These are phyloP conservation scores for Pontederia paniculata DNA, from an alignment of 176 grass and related monocot species.

Conservation along the genomic window DNA sequence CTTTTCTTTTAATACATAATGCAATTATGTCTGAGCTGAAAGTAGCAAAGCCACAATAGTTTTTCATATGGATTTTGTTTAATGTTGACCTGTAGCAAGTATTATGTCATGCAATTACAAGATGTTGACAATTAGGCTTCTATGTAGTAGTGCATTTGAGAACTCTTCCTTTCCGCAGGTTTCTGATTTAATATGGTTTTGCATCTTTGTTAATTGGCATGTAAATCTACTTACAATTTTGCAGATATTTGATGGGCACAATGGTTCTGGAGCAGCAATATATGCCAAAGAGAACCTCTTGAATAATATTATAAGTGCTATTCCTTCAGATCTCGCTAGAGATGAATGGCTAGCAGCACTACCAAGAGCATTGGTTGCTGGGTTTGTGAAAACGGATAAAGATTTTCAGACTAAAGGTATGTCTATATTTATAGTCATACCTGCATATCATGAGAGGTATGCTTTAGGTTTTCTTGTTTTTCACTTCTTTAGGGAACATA, in stretches of 20 bases:
- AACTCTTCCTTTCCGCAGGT: no score
- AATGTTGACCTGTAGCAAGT: no score
- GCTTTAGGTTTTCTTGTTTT: not conserved
- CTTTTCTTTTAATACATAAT: no score
- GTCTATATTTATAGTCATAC: not conserved
- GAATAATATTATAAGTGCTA: slow-evolving; percentile 67
- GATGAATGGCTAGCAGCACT: slow-evolving; percentile 94
- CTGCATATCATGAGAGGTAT: slow-evolving; percentile 1
- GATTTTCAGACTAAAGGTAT: slow-evolving; percentile 76
- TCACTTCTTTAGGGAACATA: no score
- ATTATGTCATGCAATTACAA: no score
- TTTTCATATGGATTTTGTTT: no score
- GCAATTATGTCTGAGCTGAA: no score
- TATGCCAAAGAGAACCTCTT: slow-evolving; percentile 73
- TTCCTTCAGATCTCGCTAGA: slow-evolving; percentile 55
- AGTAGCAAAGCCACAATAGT: no score
- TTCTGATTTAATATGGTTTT: not conserved
- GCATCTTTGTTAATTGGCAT: slow-evolving; percentile 13
- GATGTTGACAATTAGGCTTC: no score
- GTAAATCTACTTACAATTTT: not conserved
- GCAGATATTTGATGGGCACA: slow-evolving; percentile 95
- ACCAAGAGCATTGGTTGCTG: slow-evolving; percentile 71
- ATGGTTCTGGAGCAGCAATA: slow-evolving; percentile 74
- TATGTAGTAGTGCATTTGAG: no score
- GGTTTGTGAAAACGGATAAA: slow-evolving; percentile 95